Percentiles rank a stretch among this genome's conserved stretches.
Conservation (phyloP, 129 eudicot species). For the Saussurea involucrata region DNA sequence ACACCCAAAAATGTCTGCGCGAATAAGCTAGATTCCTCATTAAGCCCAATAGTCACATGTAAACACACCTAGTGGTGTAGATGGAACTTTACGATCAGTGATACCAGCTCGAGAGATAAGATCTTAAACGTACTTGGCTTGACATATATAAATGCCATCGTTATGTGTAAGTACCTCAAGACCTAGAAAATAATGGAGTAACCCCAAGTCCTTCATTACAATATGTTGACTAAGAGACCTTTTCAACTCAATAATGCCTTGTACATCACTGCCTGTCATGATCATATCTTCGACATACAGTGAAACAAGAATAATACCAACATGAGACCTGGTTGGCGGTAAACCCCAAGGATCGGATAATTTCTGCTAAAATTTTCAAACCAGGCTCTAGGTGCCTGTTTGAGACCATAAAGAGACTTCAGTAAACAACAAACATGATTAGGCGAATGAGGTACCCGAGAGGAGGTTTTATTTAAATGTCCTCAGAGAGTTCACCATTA, state of each 20-base stretch:
- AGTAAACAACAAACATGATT: no score
- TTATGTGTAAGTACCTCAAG: not conserved
- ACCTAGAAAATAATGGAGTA: not conserved
- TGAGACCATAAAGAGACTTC: not conserved
- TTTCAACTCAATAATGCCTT: not conserved
- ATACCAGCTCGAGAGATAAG: not conserved
- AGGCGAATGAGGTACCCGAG: no score
- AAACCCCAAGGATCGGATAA: not conserved
- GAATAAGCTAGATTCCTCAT: no score
- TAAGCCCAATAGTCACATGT: no score
- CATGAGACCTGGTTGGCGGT: not conserved
- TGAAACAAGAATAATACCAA: not conserved
- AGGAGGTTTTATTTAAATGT: no score
- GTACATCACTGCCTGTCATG: not conserved
- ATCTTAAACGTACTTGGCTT: not conserved
- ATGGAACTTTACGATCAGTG: not conserved
- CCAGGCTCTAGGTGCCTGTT: not conserved
- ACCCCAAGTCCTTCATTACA: not conserved
- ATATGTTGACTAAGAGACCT: not conserved
- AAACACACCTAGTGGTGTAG: not conserved
- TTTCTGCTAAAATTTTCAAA: not conserved
- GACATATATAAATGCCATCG: not conserved
- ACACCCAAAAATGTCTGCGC: no score
- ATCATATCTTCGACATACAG: slow-evolving; percentile 11
- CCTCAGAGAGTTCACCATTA: not conserved